Conservation (phyloP, 2,329 filamentous ascomycete species). For the Cladosporium sp. region DNA sequence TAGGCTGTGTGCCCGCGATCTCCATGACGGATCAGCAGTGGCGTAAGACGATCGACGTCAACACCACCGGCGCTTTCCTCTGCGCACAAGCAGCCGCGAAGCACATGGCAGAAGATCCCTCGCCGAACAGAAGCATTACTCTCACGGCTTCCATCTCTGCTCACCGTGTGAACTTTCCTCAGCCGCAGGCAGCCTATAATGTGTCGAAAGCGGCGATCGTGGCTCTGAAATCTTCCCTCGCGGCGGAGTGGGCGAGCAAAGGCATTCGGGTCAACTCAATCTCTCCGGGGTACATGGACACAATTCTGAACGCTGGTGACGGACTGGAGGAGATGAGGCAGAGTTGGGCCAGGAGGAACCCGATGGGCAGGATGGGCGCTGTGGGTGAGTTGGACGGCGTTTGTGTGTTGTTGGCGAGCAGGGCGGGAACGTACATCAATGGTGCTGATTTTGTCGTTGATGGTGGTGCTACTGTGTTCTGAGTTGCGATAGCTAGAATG, state of each 20-base stretch:
- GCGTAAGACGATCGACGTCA: slow-evolving; percentile 64
- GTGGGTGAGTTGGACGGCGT: slow-evolving; percentile 36
- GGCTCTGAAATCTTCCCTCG: slow-evolving; percentile 60
- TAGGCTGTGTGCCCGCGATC: slow-evolving; percentile 57
- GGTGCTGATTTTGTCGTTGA: slow-evolving; percentile 36
- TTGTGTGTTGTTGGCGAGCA: slow-evolving; percentile 33
- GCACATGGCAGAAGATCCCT: slow-evolving; percentile 47
- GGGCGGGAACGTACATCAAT: slow-evolving; percentile 35
- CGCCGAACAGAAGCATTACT: slow-evolving; percentile 50
- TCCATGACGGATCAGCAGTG: slow-evolving; percentile 58
- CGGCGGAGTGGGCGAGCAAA: slow-evolving; percentile 67
- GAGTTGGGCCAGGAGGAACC: slow-evolving; percentile 33
- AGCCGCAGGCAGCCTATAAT: slow-evolving; percentile 70
- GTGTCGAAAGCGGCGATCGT: slow-evolving; percentile 65
- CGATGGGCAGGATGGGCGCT: slow-evolving; percentile 37
- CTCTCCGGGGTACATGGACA: slow-evolving; percentile 74
- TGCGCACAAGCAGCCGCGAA: slow-evolving; percentile 61
- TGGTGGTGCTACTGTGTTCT: slow-evolving; percentile 31
- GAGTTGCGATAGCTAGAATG: neutral
- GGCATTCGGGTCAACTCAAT: slow-evolving; percentile 69
- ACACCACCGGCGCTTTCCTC: slow-evolving; percentile 66
- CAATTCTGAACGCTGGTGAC: slow-evolving; percentile 57
- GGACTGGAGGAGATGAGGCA: slow-evolving; percentile 32
- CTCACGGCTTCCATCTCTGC: slow-evolving; percentile 66
- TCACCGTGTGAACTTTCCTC: slow-evolving; percentile 66